These are phyloP conservation scores for Gastrolobium bilobum DNA, from an alignment of 306 rosid genomes.

Conservation along the genomic window DNA sequence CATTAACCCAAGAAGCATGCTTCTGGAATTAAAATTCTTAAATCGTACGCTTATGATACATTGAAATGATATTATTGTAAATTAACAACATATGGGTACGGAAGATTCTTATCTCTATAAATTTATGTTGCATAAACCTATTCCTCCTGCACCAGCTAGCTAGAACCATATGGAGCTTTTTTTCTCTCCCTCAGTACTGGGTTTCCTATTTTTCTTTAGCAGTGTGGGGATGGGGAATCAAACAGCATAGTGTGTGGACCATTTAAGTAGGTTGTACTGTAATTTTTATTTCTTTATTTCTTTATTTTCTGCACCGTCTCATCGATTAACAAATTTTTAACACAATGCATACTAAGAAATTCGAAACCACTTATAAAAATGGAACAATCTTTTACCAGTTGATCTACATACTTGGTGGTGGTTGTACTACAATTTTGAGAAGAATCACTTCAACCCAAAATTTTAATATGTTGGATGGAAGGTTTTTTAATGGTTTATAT, in stretches of 20 bases:
- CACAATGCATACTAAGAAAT: no score
- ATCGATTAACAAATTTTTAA: no score
- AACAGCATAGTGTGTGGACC: not conserved
- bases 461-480: no score
- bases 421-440: no score
- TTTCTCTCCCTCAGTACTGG: not conserved
- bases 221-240: constrained; percentile 24
- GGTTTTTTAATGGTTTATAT: no score
- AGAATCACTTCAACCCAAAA: no score
- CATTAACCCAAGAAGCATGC: not conserved
- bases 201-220: constrained; percentile 21
- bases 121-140: constrained; percentile 12
- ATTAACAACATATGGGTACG: constrained; percentile 27
- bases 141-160: not conserved
- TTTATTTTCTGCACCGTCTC: no score
- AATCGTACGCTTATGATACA: not conserved
- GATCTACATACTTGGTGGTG: no score
- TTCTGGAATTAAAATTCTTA: not conserved
- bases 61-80: not conserved
- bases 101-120: constrained; percentile 11
- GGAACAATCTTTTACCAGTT: no score
- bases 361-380: no score
- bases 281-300: no score
- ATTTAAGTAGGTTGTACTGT: not conserved
- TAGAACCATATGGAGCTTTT: not conserved